A percentile compares a stretch with the other conserved stretches of the same genome.
Conservation (phyloP, 148 eudicot species). For the Selenicereus undatus region DNA sequence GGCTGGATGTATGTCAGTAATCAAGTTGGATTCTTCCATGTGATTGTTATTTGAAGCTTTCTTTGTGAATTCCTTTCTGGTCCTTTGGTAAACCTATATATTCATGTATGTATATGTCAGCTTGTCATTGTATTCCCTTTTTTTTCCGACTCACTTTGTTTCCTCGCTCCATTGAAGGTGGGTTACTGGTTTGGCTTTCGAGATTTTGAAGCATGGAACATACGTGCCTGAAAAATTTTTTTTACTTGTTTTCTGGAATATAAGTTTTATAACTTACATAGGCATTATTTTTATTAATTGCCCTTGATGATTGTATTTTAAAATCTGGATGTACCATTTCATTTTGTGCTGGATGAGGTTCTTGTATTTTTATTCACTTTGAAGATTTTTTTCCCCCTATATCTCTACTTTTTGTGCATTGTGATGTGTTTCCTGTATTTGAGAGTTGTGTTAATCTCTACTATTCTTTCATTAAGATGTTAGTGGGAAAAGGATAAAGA, state of each 20-base stretch:
- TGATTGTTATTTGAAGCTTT: conserved; percentile 11
- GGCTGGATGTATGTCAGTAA: conserved; percentile 23
- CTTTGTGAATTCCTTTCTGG: neutral
- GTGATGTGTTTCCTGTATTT: neutral
- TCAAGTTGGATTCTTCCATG: conserved; percentile 7
- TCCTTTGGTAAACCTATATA: neutral
- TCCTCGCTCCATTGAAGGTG: neutral
- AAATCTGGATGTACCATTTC: neutral
- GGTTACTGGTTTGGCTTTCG: neutral
- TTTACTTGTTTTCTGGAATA: neutral
- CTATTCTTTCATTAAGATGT: conserved; percentile 13
- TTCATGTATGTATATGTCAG: neutral
- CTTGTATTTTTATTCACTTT: neutral
- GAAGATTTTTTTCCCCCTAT: neutral
- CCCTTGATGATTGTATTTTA: neutral
- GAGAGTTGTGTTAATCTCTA: neutral
- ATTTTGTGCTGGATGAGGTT: neutral
- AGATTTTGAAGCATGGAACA: neutral
- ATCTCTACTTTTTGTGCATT: neutral
- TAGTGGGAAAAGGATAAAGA: conserved; percentile 48
- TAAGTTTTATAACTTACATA: neutral
- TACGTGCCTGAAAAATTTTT: neutral
- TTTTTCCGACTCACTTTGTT: neutral
- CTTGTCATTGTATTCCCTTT: neutral
- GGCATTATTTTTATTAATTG: neutral